phyloP scores from a whole-genome alignment of 352 stramenopile species.

The Phytophthora lateralis region DNA sequence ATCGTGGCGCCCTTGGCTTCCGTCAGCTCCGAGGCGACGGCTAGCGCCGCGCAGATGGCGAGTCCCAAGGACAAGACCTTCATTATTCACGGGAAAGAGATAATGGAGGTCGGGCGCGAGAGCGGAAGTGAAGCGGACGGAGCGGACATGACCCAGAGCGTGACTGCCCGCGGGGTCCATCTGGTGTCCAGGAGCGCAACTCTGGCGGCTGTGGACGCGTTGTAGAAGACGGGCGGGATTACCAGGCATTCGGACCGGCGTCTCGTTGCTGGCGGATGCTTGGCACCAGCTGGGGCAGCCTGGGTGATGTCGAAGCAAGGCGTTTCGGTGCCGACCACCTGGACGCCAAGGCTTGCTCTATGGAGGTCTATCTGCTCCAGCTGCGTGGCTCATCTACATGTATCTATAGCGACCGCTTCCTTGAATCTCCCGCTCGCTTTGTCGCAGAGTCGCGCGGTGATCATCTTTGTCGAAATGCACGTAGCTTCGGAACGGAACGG shows the following conservation, averaged over 20 bases:
- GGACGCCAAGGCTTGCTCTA: constrained; percentile 12
- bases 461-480: constrained; percentile 8
- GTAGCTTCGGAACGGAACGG: not conserved
- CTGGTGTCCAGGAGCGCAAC: constrained; percentile 17
- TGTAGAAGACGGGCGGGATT: constrained; percentile 38
- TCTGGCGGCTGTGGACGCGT: constrained; percentile 19
- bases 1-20: constrained; percentile 21
- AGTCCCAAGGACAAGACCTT: constrained; percentile 32
- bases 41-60: constrained; percentile 30
- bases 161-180: constrained; percentile 11
- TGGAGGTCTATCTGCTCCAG: constrained; percentile 21
- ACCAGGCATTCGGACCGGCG: constrained; percentile 26
- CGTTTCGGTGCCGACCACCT: constrained; percentile 19
- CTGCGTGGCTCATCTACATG: not conserved
- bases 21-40: constrained; percentile 17
- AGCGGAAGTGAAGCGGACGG: constrained; percentile 24
- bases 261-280: constrained; percentile 28
- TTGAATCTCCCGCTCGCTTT: constrained; percentile 14
- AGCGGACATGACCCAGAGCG: constrained; percentile 14
- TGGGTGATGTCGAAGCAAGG: constrained; percentile 3
- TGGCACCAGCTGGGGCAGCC: constrained; percentile 16
- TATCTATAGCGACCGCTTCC: not conserved
- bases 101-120: constrained; percentile 12
- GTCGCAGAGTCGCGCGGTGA: constrained; percentile 5
- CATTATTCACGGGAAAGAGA: constrained; percentile 12